Percentiles rank a stretch among this genome's conserved stretches.
Evolutionary conservation across 306 rosid species (phyloP).

Genomic region (Trichosanthes truncata): DNA sequence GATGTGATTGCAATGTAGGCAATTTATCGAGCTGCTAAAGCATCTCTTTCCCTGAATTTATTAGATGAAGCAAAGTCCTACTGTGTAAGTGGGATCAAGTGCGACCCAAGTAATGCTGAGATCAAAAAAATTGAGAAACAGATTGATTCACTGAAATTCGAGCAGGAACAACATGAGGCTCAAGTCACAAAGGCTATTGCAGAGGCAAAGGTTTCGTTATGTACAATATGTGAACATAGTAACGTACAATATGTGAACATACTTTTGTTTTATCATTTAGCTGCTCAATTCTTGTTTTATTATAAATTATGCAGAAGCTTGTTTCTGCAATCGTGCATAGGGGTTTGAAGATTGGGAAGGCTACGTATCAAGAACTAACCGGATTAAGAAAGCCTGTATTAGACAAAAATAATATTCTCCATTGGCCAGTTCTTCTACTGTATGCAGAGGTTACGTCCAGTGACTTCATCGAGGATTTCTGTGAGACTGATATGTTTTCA

Average conservation of each 20-base stretch:
- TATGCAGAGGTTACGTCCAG: constrained; percentile 97
- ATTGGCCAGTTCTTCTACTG: constrained; percentile 92
- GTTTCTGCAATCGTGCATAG: constrained; percentile 49
- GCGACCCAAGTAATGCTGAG: constrained; percentile 60
- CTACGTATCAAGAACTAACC: constrained; percentile 55
- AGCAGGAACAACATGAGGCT: constrained; percentile 60
- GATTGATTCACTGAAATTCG: constrained; percentile 47
- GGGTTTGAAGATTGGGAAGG: constrained; percentile 75
- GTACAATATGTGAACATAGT: not conserved
- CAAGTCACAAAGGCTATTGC: constrained; percentile 49
- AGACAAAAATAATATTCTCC: constrained; percentile 65
- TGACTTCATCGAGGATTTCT: constrained; percentile 90
- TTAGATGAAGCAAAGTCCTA: constrained; percentile 54
- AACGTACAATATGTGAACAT: not conserved
- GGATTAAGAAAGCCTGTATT: constrained; percentile 63
- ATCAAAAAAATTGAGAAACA: constrained; percentile 51
- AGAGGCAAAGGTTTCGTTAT: constrained; percentile 51
- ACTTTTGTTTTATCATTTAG: constrained; percentile 14
- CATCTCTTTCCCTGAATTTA: constrained; percentile 56
- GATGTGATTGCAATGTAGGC: constrained; percentile 43
- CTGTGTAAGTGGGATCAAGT: constrained; percentile 51
- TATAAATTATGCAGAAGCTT: constrained; percentile 43
- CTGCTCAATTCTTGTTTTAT: constrained; percentile 12
- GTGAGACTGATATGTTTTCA: constrained; percentile 83
- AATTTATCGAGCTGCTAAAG: constrained; percentile 73